phyloP scores from a whole-genome alignment of 345 rosid genomes.

The Melaleuca alternifolia region DNA sequence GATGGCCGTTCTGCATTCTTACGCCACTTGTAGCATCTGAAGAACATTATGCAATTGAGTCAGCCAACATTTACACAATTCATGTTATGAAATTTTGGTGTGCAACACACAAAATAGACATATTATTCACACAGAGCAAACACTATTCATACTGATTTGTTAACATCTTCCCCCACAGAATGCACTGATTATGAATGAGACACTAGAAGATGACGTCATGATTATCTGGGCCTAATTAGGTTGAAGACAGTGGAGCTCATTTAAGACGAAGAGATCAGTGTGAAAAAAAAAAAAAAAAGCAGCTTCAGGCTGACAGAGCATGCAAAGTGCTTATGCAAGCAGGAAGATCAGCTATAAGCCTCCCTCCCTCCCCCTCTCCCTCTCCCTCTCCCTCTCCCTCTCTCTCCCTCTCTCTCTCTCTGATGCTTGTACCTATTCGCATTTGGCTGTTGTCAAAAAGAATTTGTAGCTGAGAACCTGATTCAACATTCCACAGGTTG shows the following conservation, averaged over 20 bases:
- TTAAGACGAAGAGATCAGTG: neutral
- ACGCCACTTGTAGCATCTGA: neutral
- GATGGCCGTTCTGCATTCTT: neutral
- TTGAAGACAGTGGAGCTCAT: neutral
- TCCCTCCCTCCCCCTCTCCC: neutral
- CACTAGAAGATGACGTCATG: neutral
- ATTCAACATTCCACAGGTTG: neutral
- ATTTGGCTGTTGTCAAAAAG: neutral
- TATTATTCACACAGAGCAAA: neutral
- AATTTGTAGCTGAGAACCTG: neutral
- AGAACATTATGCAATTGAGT: neutral
- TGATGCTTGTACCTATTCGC: neutral
- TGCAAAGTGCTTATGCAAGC: neutral
- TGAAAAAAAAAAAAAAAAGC: neutral
- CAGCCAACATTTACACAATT: neutral
- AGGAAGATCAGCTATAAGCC: neutral
- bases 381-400: too few species aligned
- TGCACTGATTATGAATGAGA: neutral
- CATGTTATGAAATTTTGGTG: neutral
- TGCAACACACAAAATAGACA: neutral
- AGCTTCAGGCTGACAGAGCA: neutral
- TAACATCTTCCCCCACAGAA: neutral
- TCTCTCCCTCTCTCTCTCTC: neutral
- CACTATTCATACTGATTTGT: neutral
- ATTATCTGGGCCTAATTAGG: neutral